Conservation (phyloP, 495 filamentous ascomycete species). For the Hyaloscypha variabilis region DNA sequence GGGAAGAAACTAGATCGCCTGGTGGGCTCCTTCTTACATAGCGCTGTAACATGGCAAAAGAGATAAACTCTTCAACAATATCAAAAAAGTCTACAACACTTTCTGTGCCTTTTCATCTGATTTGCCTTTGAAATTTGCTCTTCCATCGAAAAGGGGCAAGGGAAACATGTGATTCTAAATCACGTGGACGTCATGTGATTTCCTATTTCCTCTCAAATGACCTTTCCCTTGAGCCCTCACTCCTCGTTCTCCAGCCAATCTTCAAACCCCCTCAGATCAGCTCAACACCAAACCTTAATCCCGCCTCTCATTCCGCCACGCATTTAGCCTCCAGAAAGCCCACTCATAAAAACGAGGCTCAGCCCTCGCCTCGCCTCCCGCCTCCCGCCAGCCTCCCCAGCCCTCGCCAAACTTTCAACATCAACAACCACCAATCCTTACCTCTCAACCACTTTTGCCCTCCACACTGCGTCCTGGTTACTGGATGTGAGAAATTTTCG, state of each 20-base stretch:
- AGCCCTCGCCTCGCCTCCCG: neutral
- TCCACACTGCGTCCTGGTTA: too few relatives aligned
- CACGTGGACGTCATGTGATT: neutral
- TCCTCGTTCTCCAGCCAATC: neutral
- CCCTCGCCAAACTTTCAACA: too few relatives aligned
- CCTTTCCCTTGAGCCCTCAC: neutral
- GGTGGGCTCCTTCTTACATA: neutral
- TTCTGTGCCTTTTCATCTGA: neutral
- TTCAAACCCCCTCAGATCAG: neutral
- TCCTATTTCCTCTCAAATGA: neutral
- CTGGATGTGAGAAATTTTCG: too few relatives aligned
- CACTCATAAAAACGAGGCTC: neutral
- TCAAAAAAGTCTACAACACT: neutral
- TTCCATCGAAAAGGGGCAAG: neutral
- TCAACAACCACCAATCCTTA: too few relatives aligned
- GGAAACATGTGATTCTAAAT: neutral
- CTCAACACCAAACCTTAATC: neutral
- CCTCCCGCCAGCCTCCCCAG: neutral
- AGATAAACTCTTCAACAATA: neutral
- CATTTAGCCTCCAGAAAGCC: neutral
- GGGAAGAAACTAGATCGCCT: neutral
- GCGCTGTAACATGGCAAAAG: neutral
- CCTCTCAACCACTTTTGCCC: too few relatives aligned
- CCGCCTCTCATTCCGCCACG: neutral
- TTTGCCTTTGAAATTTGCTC: neutral